Evolutionary conservation across 1,139 yeast genomes (phyloP).

Genomic region (Arxiozyma bovina): DNA sequence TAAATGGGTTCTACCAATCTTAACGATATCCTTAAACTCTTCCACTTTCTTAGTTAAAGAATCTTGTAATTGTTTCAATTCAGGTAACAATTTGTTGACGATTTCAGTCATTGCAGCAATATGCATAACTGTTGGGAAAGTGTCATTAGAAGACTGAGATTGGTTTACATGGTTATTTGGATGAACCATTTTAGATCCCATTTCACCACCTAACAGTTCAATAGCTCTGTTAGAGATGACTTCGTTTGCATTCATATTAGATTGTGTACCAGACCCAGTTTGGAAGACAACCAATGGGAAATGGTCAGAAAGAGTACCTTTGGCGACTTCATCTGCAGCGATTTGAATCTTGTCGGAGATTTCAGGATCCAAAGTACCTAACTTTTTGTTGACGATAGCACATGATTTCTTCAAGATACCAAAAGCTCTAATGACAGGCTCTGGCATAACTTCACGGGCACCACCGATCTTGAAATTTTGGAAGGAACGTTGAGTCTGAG

Average conservation of each 20-base stretch:
- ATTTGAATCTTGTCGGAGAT: constrained; percentile 75
- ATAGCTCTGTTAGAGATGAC: constrained; percentile 97
- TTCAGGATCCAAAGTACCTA: constrained; percentile 78
- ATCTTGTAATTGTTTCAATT: constrained; percentile 65
- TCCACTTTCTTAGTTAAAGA: constrained; percentile 67
- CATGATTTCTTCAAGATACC: constrained; percentile 93
- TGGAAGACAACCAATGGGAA: constrained; percentile 98
- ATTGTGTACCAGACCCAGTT: constrained; percentile 98
- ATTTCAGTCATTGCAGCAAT: constrained; percentile 95
- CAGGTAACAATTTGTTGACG: constrained; percentile 64
- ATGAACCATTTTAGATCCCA: constrained; percentile 88
- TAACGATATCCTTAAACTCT: constrained; percentile 81
- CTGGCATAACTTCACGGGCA: constrained; percentile 79
- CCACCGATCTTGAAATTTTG: constrained; percentile 97
- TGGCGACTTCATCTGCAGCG: constrained; percentile 92
- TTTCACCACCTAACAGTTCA: constrained; percentile 82
- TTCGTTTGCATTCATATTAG: constrained; percentile 98
- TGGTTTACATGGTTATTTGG: constrained; percentile 98
- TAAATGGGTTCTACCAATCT: constrained; percentile 96
- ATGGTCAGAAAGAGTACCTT: constrained; percentile 85
- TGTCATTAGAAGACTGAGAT: constrained; percentile 96
- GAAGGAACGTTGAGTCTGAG: constrained; percentile 91
- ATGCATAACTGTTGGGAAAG: constrained; percentile 99
- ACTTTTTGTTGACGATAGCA: constrained; percentile 76
- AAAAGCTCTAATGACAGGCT: constrained; percentile 82